These are phyloP conservation scores for Metschnikowia kofuensis DNA, from an alignment of 805 yeast genomes.

Conservation along the genomic window DNA sequence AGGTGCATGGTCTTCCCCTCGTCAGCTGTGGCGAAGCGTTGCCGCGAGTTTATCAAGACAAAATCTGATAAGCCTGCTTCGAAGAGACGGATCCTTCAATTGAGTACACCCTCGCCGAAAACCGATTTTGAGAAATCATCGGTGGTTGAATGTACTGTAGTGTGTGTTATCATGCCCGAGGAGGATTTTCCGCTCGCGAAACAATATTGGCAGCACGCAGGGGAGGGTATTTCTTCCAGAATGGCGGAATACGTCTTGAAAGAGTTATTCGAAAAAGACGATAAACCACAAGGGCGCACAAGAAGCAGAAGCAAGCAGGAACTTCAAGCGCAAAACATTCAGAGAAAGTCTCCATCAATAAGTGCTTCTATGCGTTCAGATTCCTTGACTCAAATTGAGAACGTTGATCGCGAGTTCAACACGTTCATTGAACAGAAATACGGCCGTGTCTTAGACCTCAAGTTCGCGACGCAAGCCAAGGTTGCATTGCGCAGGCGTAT, in stretches of 20 bases:
- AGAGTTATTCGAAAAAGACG: constrained; percentile 41
- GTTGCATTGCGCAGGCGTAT: constrained; percentile 70
- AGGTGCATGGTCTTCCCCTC: constrained; percentile 73
- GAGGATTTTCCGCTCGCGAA: constrained; percentile 63
- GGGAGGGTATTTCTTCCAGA: constrained; percentile 93
- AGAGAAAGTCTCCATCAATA: constrained; percentile 32
- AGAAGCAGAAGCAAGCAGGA: constrained; percentile 28
- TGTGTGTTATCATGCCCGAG: constrained; percentile 74
- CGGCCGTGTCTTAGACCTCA: constrained; percentile 83
- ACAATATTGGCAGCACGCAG: constrained; percentile 95
- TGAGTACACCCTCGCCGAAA: constrained; percentile 67
- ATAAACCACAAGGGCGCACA: constrained; percentile 14
- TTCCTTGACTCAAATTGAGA: constrained; percentile 22
- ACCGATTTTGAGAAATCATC: constrained; percentile 56
- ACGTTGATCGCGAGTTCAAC: constrained; percentile 51
- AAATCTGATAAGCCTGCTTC: constrained; percentile 29
- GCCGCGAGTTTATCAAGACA: constrained; percentile 70
- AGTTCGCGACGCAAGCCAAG: constrained; percentile 75
- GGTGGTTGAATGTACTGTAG: constrained; percentile 64
- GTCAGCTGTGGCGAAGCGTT: constrained; percentile 74
- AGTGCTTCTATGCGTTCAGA: constrained; percentile 25
- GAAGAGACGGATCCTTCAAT: constrained; percentile 58
- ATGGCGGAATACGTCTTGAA: constrained; percentile 79
- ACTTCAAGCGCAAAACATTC: constrained; percentile 33
- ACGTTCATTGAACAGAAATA: constrained; percentile 82